Evolutionary conservation across 2,329 filamentous ascomycete species (phyloP).

Genomic region (Coniochaeta ligniaria): DNA sequence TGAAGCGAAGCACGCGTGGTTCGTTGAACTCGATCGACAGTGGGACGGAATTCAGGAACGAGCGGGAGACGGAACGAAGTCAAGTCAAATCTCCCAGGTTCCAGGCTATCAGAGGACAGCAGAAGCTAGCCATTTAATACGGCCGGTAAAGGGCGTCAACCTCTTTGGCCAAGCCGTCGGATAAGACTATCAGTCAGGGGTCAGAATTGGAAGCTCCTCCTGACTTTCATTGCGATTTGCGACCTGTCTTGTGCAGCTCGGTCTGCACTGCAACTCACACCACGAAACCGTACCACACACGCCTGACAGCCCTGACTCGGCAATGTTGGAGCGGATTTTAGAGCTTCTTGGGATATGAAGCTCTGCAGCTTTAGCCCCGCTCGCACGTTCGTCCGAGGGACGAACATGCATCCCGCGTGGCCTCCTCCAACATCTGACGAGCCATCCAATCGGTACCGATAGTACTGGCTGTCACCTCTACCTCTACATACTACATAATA

Average conservation of each 20-base stretch:
- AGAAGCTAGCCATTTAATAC: not conserved
- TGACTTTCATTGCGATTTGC: not conserved
- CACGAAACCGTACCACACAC: not conserved
- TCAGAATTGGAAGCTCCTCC: not conserved
- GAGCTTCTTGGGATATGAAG: not conserved
- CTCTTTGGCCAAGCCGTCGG: not conserved
- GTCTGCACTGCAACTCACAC: not conserved
- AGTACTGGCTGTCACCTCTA: not conserved
- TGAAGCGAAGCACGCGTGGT: not conserved
- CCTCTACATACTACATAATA: too few species aligned
- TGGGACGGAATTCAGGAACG: not conserved
- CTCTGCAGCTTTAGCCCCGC: not conserved
- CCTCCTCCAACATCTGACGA: not conserved
- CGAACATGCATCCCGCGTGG: too few species aligned
- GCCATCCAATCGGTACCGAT: not conserved
- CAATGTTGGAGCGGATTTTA: not conserved
- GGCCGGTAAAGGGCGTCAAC: not conserved
- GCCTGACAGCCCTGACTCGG: too few species aligned
- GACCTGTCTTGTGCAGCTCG: not conserved
- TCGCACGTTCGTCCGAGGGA: not conserved
- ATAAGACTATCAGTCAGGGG: not conserved
- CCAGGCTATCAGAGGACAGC: not conserved
- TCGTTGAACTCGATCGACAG: not conserved
- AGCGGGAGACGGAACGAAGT: not conserved
- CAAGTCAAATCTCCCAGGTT: not conserved